A percentile compares a stretch with the other conserved stretches of the same genome.
These are phyloP conservation scores for Aegilops sharonensis DNA, from an alignment of 176 grass and related monocot genomes.

Conservation along the genomic window DNA sequence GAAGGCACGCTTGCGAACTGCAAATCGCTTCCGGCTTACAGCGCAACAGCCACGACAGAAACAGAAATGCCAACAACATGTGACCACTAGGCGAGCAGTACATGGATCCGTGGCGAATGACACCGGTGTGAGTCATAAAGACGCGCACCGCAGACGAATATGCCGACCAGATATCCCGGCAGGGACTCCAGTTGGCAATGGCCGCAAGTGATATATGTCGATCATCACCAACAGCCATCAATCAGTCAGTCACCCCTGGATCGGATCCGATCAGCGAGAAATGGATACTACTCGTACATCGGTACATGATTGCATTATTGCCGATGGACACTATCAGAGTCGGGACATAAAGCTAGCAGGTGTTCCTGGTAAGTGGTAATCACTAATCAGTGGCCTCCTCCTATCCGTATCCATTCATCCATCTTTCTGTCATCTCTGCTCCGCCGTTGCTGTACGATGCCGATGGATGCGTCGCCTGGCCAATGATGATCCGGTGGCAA, in stretches of 20 bases:
- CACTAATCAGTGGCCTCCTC: background rate
- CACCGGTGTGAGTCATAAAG: slow-evolving; percentile 42
- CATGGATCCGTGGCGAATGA: slow-evolving; percentile 11
- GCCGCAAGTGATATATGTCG: background rate
- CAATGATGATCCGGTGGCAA: background rate
- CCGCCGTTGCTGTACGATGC: background rate
- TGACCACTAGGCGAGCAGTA: background rate
- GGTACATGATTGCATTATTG: background rate
- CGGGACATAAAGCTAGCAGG: background rate
- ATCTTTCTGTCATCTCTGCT: background rate
- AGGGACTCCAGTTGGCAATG: background rate
- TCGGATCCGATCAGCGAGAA: background rate
- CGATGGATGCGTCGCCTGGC: background rate
- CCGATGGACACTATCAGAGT: background rate
- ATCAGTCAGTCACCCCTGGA: background rate
- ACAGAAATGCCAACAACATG: slow-evolving; percentile 21
- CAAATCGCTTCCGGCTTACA: background rate
- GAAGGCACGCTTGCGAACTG: background rate
- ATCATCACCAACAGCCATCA: background rate
- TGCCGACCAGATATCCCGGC: background rate
- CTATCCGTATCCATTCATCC: background rate
- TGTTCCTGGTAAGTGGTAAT: background rate
- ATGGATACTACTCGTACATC: background rate
- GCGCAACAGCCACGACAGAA: slow-evolving; percentile 10
- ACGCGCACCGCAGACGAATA: background rate